Base-by-base conservation (phyloP, 306 rosid genomes). In the Spatholobus suberectus region DNA sequence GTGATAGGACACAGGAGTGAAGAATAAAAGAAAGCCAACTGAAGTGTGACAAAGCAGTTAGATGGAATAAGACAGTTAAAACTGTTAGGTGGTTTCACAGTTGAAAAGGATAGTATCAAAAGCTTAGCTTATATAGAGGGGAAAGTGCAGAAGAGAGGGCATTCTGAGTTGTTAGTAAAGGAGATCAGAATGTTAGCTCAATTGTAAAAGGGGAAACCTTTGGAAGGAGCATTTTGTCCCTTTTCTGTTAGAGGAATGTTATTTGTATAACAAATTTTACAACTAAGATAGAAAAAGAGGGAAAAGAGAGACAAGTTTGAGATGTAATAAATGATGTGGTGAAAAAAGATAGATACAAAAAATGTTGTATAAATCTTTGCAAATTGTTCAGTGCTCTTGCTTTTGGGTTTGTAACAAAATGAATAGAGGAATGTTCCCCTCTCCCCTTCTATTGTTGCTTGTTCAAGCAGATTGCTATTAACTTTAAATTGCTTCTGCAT, bases 401-500 rank as follows among this genome's bases (percentile, higher is more conserved):
- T 27, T 62, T 34, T 27, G 20, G 41, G 75, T 51, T 51, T 1
- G n/a, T 51, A 51, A 17, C 58, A 51, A 47, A n/a, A n/a, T 29
- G 32, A 29, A 29, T 29, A 29, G 3, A 29, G 32, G 3, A 29
- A 70, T 41, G 10, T n/a, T 46, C 14, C 68, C 43, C 9, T 69
- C 41, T 14, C 47, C 35, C 49, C 66, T 34, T 38, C 38, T 34
- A 17, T 74, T 34, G 11, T 71, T 71, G 27, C 51, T 47, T 61
- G 63, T 58, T 57, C 21, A 27, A 27, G 52, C 75, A 67, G 13
- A 55, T 40, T 27, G 75, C 27, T 40, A 37, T 55, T 76, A 57
- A 57, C 32, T 68, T 54, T 23, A 13, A 70, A 11, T 75, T 54
- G 37, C 44, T 29, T 73, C 51, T 82, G 71, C 73, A 32, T 67